Evolutionary conservation across 1,284 basidiomycete genomes (phyloP).

Genomic region (Austropuccinia psidii): DNA sequence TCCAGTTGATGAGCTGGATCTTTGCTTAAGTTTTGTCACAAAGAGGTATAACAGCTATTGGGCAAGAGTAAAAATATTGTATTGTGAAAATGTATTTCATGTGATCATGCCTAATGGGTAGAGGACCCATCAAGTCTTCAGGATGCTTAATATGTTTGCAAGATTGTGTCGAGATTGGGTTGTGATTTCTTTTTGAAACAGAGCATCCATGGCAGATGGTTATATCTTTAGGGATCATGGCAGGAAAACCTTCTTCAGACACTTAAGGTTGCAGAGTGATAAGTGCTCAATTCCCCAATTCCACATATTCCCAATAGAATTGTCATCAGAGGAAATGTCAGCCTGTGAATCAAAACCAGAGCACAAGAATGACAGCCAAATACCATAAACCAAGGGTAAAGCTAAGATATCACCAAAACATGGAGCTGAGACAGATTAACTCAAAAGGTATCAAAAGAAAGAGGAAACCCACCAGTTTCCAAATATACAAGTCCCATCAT

Average conservation of each 20-base stretch:
- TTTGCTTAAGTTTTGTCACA: background rate
- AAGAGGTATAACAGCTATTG: background rate
- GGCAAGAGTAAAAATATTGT: background rate
- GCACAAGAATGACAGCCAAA: no score
- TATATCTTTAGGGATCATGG: background rate
- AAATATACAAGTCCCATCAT: no score
- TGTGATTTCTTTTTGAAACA: background rate
- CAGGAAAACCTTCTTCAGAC: background rate
- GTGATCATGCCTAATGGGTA: background rate
- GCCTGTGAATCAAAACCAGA: no score
- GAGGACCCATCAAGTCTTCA: background rate
- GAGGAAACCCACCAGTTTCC: no score
- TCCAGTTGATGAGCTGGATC: background rate
- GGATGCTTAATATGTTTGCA: background rate
- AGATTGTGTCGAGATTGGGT: background rate
- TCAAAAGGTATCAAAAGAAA: no score
- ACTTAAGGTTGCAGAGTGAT: background rate
- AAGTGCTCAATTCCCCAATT: background rate
- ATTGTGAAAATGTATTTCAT: background rate
- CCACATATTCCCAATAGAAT: no score
- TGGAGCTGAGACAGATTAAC: no score
- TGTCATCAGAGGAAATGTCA: no score
- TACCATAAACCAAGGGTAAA: no score
- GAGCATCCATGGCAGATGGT: background rate
- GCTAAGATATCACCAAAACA: no score